Evolutionary conservation across 2,329 filamentous ascomycete species (phyloP), one percentile per base, ranked within the genome.

Genomic region (Aureobasidium pullulans): DNA sequence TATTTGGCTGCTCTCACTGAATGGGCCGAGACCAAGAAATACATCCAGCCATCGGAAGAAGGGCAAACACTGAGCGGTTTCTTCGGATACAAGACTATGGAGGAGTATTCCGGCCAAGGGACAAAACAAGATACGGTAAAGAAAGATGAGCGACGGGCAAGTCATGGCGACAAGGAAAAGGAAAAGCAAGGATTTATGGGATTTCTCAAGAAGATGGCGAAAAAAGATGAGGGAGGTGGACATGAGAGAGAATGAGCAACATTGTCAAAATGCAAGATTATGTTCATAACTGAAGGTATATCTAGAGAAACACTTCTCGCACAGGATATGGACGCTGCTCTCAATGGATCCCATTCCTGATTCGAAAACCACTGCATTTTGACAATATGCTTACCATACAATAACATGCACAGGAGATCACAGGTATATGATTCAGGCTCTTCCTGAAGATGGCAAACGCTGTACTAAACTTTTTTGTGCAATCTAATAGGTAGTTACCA

Each of bases 1-100:
- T 70, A 71, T 31, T 64, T 69, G 6, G 62, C 61, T 3, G 67
- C 68, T 1, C 59, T 71, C 16, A 59, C 64, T 8, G 66, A 64
- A 28, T 71, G 68, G 67, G 68, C 67, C 11, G 67, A 71, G 31
- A 60, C 60, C 28, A 67, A 70, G 60, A 64, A 64, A 50, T 71
- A 67, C 48, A 47, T 67, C 6, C 60, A 68, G 44, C 61, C 63
- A 6, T 57, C 50, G 8, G 63, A 64, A 9, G 66, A 61, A 9
- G 47, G 34, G 19, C 47, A 60, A 23, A 53, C 56, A 1, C 19
- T 71, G 31, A 31, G 62, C 7, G 69, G 69, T 0, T 71, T 66
- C 59, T 71, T 69, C 46, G 69, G 69, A 3, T 46, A 61, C 44
- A 67, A 62, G 40, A 69, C 66, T 9, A 61, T 68, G 63, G 64